These are phyloP conservation scores for Psidium friedrichsthalianum DNA, from an alignment of 345 rosid genomes.

Conservation along the genomic window DNA sequence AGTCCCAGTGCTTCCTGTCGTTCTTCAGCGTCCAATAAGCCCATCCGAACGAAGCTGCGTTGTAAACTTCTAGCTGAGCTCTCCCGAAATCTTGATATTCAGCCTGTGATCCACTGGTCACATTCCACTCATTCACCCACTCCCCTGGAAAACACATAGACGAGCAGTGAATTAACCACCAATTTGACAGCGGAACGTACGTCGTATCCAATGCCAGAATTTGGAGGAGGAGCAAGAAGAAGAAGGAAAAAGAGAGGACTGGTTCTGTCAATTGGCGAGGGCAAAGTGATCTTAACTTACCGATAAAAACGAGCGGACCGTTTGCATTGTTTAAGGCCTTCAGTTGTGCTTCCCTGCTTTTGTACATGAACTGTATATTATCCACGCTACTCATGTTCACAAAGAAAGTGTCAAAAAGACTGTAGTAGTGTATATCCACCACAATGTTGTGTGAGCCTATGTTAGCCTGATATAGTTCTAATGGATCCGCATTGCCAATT, in stretches of 20 bases:
- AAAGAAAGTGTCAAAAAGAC: slow-evolving; percentile 51
- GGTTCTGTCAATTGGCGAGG: background rate
- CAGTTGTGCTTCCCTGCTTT: slow-evolving; percentile 45
- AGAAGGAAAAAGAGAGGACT: background rate
- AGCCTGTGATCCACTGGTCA: slow-evolving; percentile 31
- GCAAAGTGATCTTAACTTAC: slow-evolving; percentile 10
- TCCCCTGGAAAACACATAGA: slow-evolving; percentile 37
- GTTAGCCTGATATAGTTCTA: slow-evolving; percentile 55
- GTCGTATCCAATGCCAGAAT: background rate
- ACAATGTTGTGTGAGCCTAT: slow-evolving; percentile 46
- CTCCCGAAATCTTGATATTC: slow-evolving; percentile 59
- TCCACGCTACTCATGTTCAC: slow-evolving; percentile 38
- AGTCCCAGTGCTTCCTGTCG: slow-evolving; percentile 70
- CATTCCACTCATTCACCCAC: slow-evolving; percentile 77
- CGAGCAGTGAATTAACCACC: background rate
- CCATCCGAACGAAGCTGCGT: slow-evolving; percentile 72
- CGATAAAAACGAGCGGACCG: slow-evolving; percentile 53
- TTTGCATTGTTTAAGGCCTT: slow-evolving; percentile 34
- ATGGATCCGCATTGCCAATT: slow-evolving; percentile 63
- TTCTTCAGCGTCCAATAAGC: slow-evolving; percentile 68
- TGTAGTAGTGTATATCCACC: slow-evolving; percentile 72
- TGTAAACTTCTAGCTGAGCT: slow-evolving; percentile 52
- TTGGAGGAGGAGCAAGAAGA: background rate
- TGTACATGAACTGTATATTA: slow-evolving; percentile 39
- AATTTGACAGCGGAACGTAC: background rate